Base-by-base conservation (phyloP, 2,329 filamentous ascomycete species). In the Trichoderma koningiopsis region DNA sequence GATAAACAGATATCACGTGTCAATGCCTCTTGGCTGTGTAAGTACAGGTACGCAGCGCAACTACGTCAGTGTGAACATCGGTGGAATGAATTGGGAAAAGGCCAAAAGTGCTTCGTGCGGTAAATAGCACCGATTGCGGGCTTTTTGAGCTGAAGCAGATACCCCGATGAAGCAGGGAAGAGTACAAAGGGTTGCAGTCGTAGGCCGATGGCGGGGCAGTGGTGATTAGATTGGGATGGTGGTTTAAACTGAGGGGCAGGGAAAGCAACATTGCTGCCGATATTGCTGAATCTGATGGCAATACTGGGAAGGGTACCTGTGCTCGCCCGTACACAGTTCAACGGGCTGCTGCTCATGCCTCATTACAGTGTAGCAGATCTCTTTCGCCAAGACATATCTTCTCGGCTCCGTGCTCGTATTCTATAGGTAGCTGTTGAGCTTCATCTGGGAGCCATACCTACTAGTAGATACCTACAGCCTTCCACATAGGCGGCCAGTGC, bases 1-100 rank as follows among this genome's bases (percentile, higher is more conserved):
- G 68, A 70, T 70, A 70, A 52, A 37, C 0, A 0, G 3, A 24
- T 10, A 70, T 70, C 68, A 70, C 68, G 68, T 70, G 68, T 43
- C 57, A 60, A n/a, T 1, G 24, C 55, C n/a, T 19, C 5, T 56
- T 43, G 37, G 27, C 13, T 16, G 10, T 6, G 4, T 6, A 49
- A 52, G 27, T 19, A 47, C 47, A 27, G 33, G 31, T 35, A 58
- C 31, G 29, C 55, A 64, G 60, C 55, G 6, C 24, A 37, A 14
- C 19, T 65, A 65, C 62, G 47, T 49, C 19, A 22, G 47, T 24
- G 16, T 24, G 16, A 43, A 49, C n/a, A 35, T 57, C 62, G 47
- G 58, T 52, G 58, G 35, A 31, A 35, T 11, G 64, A 35, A n/a
- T 40, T 29, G 29, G 22, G 35, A 43, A 40, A n/a, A 62, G 6